Conservation (phyloP, 768 basidiomycete species). For the Agrocybe praecox region DNA sequence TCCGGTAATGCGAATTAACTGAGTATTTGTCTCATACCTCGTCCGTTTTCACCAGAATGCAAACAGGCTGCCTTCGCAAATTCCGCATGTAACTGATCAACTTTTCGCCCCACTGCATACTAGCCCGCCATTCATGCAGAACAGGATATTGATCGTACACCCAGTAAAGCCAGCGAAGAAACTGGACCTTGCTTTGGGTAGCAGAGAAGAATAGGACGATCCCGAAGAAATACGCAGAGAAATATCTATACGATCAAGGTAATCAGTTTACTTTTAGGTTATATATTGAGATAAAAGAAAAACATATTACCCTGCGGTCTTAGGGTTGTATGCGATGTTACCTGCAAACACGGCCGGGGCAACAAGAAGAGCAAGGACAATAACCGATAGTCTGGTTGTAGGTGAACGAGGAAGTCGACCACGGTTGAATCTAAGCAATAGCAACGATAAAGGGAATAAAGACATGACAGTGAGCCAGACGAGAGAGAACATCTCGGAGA, state of each 20-base stretch:
- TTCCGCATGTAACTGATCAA: conserved; percentile 47
- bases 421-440: conserved; percentile 67
- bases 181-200: conserved; percentile 54
- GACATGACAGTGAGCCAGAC: conserved; percentile 69
- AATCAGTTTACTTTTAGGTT: background rate
- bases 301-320: conserved; percentile 57
- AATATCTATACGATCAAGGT: conserved; percentile 47
- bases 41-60: conserved; percentile 63
- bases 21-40: no score
- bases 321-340: conserved; percentile 59
- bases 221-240: conserved; percentile 59
- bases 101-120: conserved; percentile 41
- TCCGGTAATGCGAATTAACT: no score
- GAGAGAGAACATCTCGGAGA: conserved; percentile 73
- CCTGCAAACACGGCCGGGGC: conserved; percentile 52
- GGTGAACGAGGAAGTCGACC: conserved; percentile 51
- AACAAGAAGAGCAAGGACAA: conserved; percentile 45
- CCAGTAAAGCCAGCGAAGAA: conserved; percentile 63
- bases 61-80: conserved; percentile 56
- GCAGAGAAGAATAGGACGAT: conserved; percentile 48
- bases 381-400: conserved; percentile 39
- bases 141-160: conserved; percentile 59
- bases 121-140: conserved; percentile 41
- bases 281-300: conserved; percentile 18
- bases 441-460: conserved; percentile 60